Percentiles rank a stretch among this genome's conserved stretches.
phyloP scores from a whole-genome alignment of 2,329 filamentous ascomycete genomes.

The Byssoonygena ceratinophila region DNA sequence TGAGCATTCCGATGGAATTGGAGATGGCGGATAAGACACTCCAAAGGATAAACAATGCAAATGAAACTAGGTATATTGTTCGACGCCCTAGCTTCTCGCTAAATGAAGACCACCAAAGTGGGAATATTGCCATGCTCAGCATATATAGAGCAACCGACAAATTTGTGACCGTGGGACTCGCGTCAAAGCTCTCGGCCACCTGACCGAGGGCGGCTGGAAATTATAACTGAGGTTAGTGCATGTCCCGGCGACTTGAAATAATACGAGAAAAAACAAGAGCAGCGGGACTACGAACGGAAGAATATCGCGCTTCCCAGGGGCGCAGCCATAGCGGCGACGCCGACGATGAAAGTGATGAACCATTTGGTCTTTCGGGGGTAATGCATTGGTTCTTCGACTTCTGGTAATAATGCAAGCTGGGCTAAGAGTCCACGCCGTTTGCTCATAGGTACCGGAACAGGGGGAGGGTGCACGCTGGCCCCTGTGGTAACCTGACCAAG shows the following conservation, averaged over 20 bases:
- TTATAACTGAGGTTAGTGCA: neutral
- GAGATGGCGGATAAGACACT: conserved; percentile 59
- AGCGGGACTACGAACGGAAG: conserved; percentile 50
- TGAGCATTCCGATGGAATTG: conserved; percentile 61
- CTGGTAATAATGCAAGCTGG: conserved; percentile 60
- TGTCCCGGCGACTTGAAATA: neutral
- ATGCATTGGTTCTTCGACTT: conserved; percentile 64
- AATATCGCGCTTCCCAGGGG: conserved; percentile 79
- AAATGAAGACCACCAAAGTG: conserved; percentile 78
- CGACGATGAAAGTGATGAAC: conserved; percentile 68
- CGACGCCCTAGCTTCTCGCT: conserved; percentile 61
- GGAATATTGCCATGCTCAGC: conserved; percentile 73
- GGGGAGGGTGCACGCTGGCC: conserved; percentile 11
- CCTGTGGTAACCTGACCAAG: neutral
- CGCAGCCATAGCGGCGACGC: conserved; percentile 63
- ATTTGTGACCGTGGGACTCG: conserved; percentile 58
- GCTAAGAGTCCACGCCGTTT: conserved; percentile 63
- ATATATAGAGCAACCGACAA: conserved; percentile 70
- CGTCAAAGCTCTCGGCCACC: conserved; percentile 52
- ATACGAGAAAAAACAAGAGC: neutral
- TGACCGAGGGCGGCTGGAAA: conserved; percentile 54
- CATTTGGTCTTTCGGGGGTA: conserved; percentile 70
- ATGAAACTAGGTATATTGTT: conserved; percentile 68
- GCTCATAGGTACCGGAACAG: conserved; percentile 41
- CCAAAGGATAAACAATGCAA: conserved; percentile 61